Base-by-base conservation (phyloP, 23 red algal genomes). In the Gracilaria gracilis region DNA sequence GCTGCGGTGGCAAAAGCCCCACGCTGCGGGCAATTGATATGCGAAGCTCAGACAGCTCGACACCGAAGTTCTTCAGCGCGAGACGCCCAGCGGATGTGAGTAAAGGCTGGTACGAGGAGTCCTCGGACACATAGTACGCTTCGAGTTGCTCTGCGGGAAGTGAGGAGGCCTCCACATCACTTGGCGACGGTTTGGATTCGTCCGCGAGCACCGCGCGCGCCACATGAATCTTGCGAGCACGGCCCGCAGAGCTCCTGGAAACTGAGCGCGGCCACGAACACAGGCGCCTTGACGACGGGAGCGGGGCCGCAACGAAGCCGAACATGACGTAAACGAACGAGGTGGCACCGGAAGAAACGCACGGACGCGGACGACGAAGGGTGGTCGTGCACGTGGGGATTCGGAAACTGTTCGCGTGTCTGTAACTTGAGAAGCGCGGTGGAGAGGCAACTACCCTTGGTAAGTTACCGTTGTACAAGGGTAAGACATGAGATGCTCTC, bases 31-130 rank as follows among this genome's bases (percentile, higher is more conserved):
- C 37, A 38, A 92, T 27, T 40, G 76, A 16, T 14, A 75, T 73
- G 36, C 36, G 64, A 9, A 92, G 32, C 37, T 92, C 77, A 21
- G 58, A 15, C 36, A 92, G 61, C 34, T 92, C 88, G 27, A 74
- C 62, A 16, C 35, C 62, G 57, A 92, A 92, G 46, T 92, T 92
- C 8, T 75, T 75, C 14, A 83, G 34, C 11, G 64, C 88, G 9
- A 92, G 76, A 50, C 29, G 29, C 9, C 55, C 33, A 20, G 67
- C 42, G 33, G 57, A 57, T 4, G 59, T 11, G 14, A 92, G 88
- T 13, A 38, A 7, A 6, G 61, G 61, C 36, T 82, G 76, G 55
- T 73, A 83, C 24, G 39, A 29, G 9, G 76, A 73, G 32, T 82
- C 76, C 17, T 82, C 65, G 16, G 69, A 40, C 15, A 58, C 88